phyloP scores from a whole-genome alignment of 2,329 filamentous ascomycete genomes.

The Hypoxylon rubiginosum region DNA sequence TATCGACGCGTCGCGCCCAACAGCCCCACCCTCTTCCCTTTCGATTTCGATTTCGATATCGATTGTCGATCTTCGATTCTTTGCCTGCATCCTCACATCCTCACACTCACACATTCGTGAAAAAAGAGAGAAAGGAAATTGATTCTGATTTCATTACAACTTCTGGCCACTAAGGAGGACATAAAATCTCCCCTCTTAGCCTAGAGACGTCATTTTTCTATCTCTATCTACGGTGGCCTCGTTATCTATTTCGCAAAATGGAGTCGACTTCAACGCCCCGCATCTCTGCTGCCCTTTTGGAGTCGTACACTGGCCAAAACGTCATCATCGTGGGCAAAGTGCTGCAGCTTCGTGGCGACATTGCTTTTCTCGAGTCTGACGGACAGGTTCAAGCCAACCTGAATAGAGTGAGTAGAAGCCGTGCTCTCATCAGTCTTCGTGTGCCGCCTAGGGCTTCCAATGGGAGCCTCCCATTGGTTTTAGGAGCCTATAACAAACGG shows the following conservation, averaged over 20 bases:
- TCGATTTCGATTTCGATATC: neutral
- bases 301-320: conserved; percentile 78
- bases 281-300: conserved; percentile 83
- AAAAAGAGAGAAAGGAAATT: neutral
- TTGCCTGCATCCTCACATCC: neutral
- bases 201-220: neutral
- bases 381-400: conserved; percentile 81
- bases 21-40: neutral
- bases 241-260: conserved; percentile 68
- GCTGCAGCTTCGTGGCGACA: conserved; percentile 82
- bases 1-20: conserved; percentile 18
- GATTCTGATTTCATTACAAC: neutral
- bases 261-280: conserved; percentile 81
- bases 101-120: neutral
- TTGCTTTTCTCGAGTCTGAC: conserved; percentile 83
- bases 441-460: neutral
- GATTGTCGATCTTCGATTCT: neutral
- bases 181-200: too few species aligned
- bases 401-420: conserved; percentile 70
- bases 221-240: neutral
- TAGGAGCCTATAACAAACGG: conserved; percentile 1
- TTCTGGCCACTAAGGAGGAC: too few species aligned
- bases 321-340: conserved; percentile 92
- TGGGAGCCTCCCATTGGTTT: too few species aligned
- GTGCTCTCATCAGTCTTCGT: conserved; percentile 26